Percentiles rank a stretch among this genome's conserved stretches.
Conservation (phyloP, 192 early-diverging fungal genomes). For the Backusella westeae region DNA sequence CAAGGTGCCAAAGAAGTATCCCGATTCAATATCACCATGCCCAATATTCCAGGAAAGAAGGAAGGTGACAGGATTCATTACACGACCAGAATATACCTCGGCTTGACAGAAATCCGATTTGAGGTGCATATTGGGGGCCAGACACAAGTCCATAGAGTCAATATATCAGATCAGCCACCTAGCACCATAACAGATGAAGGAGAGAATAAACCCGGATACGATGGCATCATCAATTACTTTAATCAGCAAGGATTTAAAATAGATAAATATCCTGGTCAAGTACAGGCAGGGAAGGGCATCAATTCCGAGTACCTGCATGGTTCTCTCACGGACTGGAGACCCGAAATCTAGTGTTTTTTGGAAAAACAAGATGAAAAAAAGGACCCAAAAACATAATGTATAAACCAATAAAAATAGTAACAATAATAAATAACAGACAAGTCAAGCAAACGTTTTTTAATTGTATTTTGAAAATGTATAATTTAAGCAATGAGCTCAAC, state of each 20-base stretch:
- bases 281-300: background rate
- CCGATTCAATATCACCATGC: background rate
- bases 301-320: background rate
- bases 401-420: background rate
- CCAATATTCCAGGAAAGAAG: background rate
- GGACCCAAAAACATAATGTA: background rate
- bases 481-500: conserved; percentile 62
- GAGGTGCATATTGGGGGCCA: background rate
- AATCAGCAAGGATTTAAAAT: background rate
- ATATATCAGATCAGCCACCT: background rate
- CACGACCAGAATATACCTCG: background rate
- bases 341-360: background rate
- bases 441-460: background rate
- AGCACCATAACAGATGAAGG: background rate
- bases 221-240: background rate
- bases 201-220: background rate
- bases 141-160: background rate
- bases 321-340: background rate
- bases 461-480: background rate
- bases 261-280: background rate
- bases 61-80: background rate
- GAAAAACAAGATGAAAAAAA: background rate
- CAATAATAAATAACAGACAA: background rate
- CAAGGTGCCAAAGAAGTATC: background rate
- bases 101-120: background rate